Base-by-base conservation (phyloP, 1,139 yeast species). In the Spathaspora jeffriesii region DNA sequence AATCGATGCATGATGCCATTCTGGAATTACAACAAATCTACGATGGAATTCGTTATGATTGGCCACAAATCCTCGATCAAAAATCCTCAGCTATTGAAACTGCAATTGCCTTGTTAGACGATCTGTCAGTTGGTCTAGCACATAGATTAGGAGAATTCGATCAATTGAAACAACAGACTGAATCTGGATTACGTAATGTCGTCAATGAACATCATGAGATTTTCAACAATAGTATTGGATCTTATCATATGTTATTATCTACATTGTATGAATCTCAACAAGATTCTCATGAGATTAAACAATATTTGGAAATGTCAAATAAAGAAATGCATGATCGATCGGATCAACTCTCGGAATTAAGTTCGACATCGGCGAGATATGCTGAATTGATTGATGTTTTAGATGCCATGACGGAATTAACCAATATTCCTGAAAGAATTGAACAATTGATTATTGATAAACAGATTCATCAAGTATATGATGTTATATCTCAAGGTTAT, bases 111-210 rank as follows among this genome's bases (percentile, higher is more conserved):
- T 71, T 92, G 50, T 71, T 90, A 56, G 97, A 92, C 63, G 85
- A 84, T 56, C 84, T 96, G 2, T 88, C 96, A 1, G 96, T 91
- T 28, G 98, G 98, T 0, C 68, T 88, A 59, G 96, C 96, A 1
- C 85, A 85, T 58, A 80, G 85, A 52, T 74, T 76, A 48, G 71
- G 73, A 0, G 88, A 85, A 45, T 88, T 88, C 54, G 65, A 73
- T 42, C 73, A 72, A 46, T 59, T 85, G 47, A 78, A 81, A 49
- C 70, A 70, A 14, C 71, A 79, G 50, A 83, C 92, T 13, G 81
- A 82, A 27, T 63, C 64, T 27, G 80, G 84, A 17, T 70, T 92
- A 43, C 78, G 86, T 51, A 68, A 70, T 30, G 91, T 92, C 4
- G 97, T 91, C 21, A 85, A 84, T 55, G 88, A 88, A 47, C 86